These are phyloP conservation scores for Pachyrhizus erosus DNA, from an alignment of 306 rosid genomes.

Conservation along the genomic window DNA sequence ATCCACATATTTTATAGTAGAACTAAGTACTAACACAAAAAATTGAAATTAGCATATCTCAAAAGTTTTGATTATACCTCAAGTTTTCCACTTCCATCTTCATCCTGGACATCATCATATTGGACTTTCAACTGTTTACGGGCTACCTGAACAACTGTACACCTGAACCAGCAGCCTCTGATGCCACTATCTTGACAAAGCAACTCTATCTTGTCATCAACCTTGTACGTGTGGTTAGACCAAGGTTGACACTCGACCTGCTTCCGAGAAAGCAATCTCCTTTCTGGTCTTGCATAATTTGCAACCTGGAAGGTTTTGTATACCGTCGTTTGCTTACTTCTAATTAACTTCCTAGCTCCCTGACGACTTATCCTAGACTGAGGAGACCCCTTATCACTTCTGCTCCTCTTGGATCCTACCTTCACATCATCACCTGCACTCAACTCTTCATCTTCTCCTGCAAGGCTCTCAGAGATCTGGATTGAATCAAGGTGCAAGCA, in stretches of 20 bases:
- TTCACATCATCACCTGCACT: constrained; percentile 59
- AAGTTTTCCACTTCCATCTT: constrained; percentile 87
- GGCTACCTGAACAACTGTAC: constrained; percentile 73
- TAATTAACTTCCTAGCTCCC: constrained; percentile 61
- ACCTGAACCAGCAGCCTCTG: constrained; percentile 99
- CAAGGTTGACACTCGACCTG: constrained; percentile 58
- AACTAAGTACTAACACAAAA: constrained; percentile 41
- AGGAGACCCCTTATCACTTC: constrained; percentile 61
- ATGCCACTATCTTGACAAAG: constrained; percentile 99
- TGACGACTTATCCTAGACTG: constrained; percentile 48
- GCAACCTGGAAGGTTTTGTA: constrained; percentile 55
- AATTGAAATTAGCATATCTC: constrained; percentile 10
- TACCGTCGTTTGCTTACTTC: constrained; percentile 55
- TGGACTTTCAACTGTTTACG: constrained; percentile 80
- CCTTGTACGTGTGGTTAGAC: constrained; percentile 58
- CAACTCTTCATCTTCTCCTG: constrained; percentile 66
- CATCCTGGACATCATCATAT: constrained; percentile 85
- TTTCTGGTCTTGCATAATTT: constrained; percentile 54
- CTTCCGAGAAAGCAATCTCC: constrained; percentile 60
- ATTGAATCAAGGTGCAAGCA: constrained; percentile 64
- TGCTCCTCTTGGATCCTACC: constrained; percentile 76
- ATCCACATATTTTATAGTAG: constrained; percentile 33
- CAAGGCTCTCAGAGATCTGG: constrained; percentile 55
- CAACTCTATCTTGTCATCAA: constrained; percentile 84
- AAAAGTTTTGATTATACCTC: constrained; percentile 65